Conservation (phyloP, 2,329 filamentous ascomycete species). For the Didymella exigua region DNA sequence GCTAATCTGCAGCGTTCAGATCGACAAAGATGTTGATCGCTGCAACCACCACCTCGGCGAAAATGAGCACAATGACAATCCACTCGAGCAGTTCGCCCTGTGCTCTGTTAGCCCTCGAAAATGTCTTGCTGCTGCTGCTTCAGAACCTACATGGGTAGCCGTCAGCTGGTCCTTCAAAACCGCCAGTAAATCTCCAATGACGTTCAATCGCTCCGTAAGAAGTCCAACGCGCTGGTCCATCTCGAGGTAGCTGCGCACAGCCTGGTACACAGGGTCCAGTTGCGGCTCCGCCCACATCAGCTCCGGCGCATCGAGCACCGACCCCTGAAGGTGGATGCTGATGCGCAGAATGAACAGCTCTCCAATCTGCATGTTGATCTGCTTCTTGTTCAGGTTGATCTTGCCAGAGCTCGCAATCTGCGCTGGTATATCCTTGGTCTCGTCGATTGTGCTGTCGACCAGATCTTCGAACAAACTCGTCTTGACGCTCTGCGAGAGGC, state of each 20-base stretch:
- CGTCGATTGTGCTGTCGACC: constrained; percentile 89
- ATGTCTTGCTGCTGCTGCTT: too few species aligned
- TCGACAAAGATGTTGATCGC: constrained; percentile 95
- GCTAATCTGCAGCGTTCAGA: constrained; percentile 72
- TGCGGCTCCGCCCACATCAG: constrained; percentile 99
- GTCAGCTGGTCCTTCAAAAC: constrained; percentile 95
- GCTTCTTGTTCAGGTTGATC: constrained; percentile 81
- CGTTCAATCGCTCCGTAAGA: constrained; percentile 85
- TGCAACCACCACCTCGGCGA: constrained; percentile 91
- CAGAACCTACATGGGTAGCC: constrained; percentile 64
- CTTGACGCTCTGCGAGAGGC: constrained; percentile 94
- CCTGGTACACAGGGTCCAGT: constrained; percentile 93
- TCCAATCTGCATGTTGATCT: constrained; percentile 99
- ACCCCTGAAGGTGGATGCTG: constrained; percentile 97
- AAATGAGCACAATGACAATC: constrained; percentile 89
- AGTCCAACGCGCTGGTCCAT: constrained; percentile 95
- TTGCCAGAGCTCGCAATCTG: constrained; percentile 93
- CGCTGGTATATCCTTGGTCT: constrained; percentile 88
- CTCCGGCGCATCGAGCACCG: constrained; percentile 93
- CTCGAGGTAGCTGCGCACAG: constrained; percentile 92
- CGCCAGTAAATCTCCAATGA: constrained; percentile 90
- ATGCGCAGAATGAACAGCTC: constrained; percentile 97
- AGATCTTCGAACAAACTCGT: constrained; percentile 96
- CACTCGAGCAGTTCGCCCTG: constrained; percentile 58
- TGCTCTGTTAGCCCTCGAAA: constrained; percentile 17